Evolutionary conservation across 2,329 filamentous ascomycete species (phyloP), one percentile per base, ranked within the genome.

Genomic region (Blumeriella jaapii): DNA sequence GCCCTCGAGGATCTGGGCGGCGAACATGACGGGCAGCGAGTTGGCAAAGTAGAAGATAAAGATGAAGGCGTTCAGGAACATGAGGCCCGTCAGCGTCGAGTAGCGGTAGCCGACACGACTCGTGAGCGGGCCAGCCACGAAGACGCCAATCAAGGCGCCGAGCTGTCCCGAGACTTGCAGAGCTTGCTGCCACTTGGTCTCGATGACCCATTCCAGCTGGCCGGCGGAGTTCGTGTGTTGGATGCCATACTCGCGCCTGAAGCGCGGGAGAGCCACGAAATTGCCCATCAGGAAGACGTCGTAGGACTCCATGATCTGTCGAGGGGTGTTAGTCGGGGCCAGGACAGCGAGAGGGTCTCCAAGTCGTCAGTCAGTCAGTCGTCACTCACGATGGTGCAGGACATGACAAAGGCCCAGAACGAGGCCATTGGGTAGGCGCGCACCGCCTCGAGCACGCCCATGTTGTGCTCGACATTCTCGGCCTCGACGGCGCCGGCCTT

Each of bases 301-400:
- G 61, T 74, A 78, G 3, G 72, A 69, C 53, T 77, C 73, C 73
- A 78, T 77, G 46, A 62, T 71, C 71, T 76, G 22, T n/a, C n/a
- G 18, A 45, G 44, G 15, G 11, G 15, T 6, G 28, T 36, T 25
- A 36, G 34, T 17, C 14, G 8, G 17, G 8, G 31, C n/a, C 14
- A 14, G 16, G 30, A 17, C 18, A 36, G 27, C 20, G 16, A 6
- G 20, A 6, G 20, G 6, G 20, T 11, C 12, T 14, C n/a, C 19
- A 30, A 13, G 29, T 34, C 3, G 3, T 14, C 10, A 34, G 14
- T 20, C 8, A 10, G 9, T 6, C 3, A 20, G 22, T 10, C 14
- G n/a, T 10, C 40, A 28, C 49, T 49, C 40, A 39, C 40, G 38
- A 42, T 42, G 3, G 40, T 42, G 10, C 24, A 58, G 29, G 63